Evolutionary conservation across 495 filamentous ascomycete genomes (phyloP), one percentile per base, ranked within the genome.

Genomic region (Collariella sp.): DNA sequence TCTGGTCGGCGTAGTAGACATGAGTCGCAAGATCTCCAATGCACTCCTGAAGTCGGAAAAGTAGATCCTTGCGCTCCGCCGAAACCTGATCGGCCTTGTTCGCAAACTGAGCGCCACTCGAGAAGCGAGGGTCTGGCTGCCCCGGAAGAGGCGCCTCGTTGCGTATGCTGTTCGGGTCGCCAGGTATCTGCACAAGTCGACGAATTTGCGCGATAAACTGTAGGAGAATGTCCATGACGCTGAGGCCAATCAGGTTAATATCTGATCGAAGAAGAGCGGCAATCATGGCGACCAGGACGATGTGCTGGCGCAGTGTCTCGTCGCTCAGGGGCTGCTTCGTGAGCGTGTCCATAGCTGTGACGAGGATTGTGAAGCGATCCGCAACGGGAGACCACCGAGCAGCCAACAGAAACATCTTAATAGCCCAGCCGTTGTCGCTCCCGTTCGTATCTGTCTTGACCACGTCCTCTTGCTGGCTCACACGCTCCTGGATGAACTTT

Each of bases 1-100:
- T 86, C 63, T 96, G 90, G 55, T 96, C 90, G 1, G 86, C 85
- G 66, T 96, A 96, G 68, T 96, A 96, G 13, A 91, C 83, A 65
- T 96, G 91, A 1, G 87, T 95, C 1, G 88, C 88, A n/a, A 96
- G 75, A 65, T 87, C 79, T 7, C 86, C 87, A 53, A 95, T 89
- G 66, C 83, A 90, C 55, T 79, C 76, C 59, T 88, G 83, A 6
- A 96, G 72, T 16, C 81, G 78, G 18, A 70, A 64, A 36, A 91
- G 75, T 13, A 94, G 72, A 49, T 81, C 72, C 46, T 76, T 70
- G 18, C 74, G 67, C 40, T 72, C 67, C 5, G 60, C 61, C 7
- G 61, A 55, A 16, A 46, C 46, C 16, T 31, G 48, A 9, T 66
- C 66, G 1, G 59, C 55, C 51, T 64, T 61, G 19, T 66, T 66